Conservation (phyloP, 805 yeast species). For the Tetrapisispora pingtungensis region DNA sequence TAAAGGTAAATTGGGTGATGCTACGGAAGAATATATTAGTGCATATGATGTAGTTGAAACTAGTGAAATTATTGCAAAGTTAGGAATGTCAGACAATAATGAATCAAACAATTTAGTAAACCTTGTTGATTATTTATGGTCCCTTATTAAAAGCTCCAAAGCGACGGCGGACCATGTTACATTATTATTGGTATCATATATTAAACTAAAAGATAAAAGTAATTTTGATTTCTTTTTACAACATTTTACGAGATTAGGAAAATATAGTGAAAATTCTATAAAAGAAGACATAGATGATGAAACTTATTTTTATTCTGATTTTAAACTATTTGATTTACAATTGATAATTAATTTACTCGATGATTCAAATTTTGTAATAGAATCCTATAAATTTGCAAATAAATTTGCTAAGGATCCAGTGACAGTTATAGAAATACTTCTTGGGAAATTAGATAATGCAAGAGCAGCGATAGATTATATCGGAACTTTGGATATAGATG, state of each 20-base stretch:
- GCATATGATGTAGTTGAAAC: slow-evolving; percentile 47
- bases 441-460: slow-evolving; percentile 55
- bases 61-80: slow-evolving; percentile 69
- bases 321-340: slow-evolving; percentile 48
- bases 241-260: slow-evolving; percentile 26
- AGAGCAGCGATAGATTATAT: slow-evolving; percentile 54
- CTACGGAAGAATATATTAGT: slow-evolving; percentile 65
- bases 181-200: slow-evolving; percentile 63
- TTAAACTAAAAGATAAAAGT: slow-evolving; percentile 56
- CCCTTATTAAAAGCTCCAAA: slow-evolving; percentile 41
- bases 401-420: slow-evolving; percentile 59
- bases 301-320: slow-evolving; percentile 24
- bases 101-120: slow-evolving; percentile 32
- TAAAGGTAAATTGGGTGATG: slow-evolving; percentile 54
- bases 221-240: slow-evolving; percentile 50
- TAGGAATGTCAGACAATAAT: slow-evolving; percentile 48
- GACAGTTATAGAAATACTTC: slow-evolving; percentile 62
- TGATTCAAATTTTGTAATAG: slow-evolving; percentile 55
- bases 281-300: slow-evolving; percentile 30
- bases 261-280: slow-evolving; percentile 19
- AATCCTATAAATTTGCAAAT: slow-evolving; percentile 62
- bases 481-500: slow-evolving; percentile 61
- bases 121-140: slow-evolving; percentile 54
- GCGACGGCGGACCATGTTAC: slow-evolving; percentile 80
- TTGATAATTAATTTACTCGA: slow-evolving; percentile 59